Evolutionary conservation across 495 filamentous ascomycete genomes (phyloP).

Genomic region (Aspergillus conjunctus): DNA sequence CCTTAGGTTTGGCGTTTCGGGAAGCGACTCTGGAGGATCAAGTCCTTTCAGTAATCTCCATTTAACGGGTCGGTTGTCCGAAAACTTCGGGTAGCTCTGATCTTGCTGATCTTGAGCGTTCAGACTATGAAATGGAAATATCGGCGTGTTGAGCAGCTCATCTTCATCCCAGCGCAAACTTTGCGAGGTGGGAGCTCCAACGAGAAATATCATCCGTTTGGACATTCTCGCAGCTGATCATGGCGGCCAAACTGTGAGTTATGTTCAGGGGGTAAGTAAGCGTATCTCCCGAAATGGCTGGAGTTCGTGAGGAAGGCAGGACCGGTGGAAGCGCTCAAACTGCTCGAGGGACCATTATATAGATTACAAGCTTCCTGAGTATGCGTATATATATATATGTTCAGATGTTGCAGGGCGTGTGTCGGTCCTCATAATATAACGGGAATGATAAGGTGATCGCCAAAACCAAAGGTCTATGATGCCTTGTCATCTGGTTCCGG

Average conservation of each 20-base stretch:
- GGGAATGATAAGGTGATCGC: not conserved
- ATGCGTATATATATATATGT: not conserved
- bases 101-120: constrained; percentile 13
- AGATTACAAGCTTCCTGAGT: not conserved
- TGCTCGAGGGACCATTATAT: not conserved
- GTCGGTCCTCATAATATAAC: not conserved
- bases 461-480: not conserved
- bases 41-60: constrained; percentile 42
- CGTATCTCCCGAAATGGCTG: not conserved
- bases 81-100: constrained; percentile 5
- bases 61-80: constrained; percentile 34
- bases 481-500: constrained; percentile 4
- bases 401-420: not conserved
- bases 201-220: constrained; percentile 55
- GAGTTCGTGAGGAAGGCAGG: not conserved
- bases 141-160: constrained; percentile 50
- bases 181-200: constrained; percentile 60
- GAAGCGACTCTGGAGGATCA: constrained; percentile 17
- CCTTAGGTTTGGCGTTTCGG: constrained; percentile 10
- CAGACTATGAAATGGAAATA: constrained; percentile 48
- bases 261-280: not conserved
- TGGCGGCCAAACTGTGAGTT: constrained; percentile 7
- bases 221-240: constrained; percentile 38
- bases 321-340: not conserved
- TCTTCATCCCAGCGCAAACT: constrained; percentile 58